Evolutionary conservation across 306 rosid genomes (phyloP).

Genomic region (Ceratonia siliqua): DNA sequence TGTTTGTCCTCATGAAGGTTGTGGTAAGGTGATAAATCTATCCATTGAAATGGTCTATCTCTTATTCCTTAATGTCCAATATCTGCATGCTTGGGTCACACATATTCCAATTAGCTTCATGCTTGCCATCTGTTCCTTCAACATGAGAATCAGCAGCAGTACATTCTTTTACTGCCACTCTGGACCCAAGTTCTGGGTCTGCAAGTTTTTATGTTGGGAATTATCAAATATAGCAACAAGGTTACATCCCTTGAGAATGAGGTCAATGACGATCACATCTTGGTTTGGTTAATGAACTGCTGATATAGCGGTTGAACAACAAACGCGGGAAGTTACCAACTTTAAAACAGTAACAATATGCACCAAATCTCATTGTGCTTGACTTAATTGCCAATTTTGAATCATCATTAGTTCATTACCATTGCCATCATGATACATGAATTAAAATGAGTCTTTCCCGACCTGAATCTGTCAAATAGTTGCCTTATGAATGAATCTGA

Average conservation of each 20-base stretch:
- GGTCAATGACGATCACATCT: neutral
- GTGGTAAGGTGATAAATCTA: conserved; percentile 88
- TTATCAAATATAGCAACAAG: neutral
- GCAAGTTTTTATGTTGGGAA: neutral
- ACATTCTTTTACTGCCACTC: conserved; percentile 9
- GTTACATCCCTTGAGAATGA: neutral
- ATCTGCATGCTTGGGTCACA: neutral
- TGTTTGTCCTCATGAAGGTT: conserved; percentile 96
- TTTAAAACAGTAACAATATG: neutral
- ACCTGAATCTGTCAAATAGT: neutral
- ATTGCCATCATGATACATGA: neutral
- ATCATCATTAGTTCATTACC: neutral
- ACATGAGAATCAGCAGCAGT: neutral
- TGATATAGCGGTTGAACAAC: neutral
- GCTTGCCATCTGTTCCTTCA: neutral
- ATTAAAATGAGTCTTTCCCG: neutral
- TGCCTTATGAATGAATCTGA: conserved; percentile 14
- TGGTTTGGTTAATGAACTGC: neutral
- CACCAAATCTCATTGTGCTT: conserved; percentile 2
- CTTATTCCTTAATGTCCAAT: neutral
- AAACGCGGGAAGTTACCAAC: neutral
- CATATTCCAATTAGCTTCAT: neutral
- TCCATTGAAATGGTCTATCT: conserved; percentile 30
- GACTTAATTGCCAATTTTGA: conserved; percentile 10
- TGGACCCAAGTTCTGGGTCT: neutral